Evolutionary conservation across 169 alveolate species (phyloP), one percentile per base, ranked within the genome.

Genomic region (Plasmodium knowlesi): DNA sequence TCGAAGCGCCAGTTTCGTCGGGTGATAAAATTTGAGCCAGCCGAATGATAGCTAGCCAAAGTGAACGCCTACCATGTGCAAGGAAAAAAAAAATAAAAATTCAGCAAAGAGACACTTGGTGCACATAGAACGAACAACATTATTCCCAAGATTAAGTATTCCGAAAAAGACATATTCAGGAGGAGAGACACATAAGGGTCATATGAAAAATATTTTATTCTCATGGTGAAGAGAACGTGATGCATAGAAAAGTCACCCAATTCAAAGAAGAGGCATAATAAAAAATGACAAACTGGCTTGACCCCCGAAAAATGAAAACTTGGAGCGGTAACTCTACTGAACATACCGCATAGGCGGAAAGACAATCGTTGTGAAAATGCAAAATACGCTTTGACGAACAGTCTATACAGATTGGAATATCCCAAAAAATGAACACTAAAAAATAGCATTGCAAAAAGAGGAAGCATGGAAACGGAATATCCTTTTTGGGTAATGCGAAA

Each of bases 161-260:
- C 41, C 53, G 84, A 46, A 32, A 84, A 34, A 9, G 93, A 84
- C 2, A 72, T 32, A 9, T 74, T 84, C 74, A 30, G 70, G 76
- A 8, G 30, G 9, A 74, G 9, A 74, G 76, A 28, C 74, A 74
- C 76, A 84, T 16, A 84, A 12, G 57, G 61, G 67, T 30, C 22
- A 72, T 84, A 84, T 46, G 84, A 72, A 84, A 84, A 73, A 84
- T 84, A 76, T 84, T 84, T 34, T 61, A 84, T 37, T 43, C 53
- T 10, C 70, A 72, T 30, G 61, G 54, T 84, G 61, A 73, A 46
- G 84, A 84, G 57, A 5, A 32, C 39, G 54, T 61, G 53, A 5
- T 43, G 53, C 53, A 2, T 32, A 57, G 30, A 32, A 32, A 57
- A 57, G 30, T 32, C 34, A 22, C 73, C 22, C 73, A 57, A 57